Conservation (phyloP, 345 rosid species). For the Acer yangbiense region DNA sequence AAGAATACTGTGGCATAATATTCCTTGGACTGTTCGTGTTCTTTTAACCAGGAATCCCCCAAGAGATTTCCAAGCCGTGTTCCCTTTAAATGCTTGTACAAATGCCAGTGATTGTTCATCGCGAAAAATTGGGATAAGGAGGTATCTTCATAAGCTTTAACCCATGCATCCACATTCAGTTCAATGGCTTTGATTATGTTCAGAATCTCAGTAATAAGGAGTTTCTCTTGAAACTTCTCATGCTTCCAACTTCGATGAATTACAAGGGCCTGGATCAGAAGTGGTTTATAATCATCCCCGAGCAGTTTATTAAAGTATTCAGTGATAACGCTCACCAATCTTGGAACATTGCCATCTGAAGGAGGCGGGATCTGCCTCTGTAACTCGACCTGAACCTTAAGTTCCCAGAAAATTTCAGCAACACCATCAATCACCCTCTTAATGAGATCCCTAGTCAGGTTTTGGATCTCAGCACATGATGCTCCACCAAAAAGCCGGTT, state of each 20-base stretch:
- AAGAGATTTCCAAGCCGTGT: conserved; percentile 76
- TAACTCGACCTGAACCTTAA: conserved; percentile 82
- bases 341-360: conserved; percentile 77
- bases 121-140: conserved; percentile 69
- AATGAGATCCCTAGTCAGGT: conserved; percentile 92
- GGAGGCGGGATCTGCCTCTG: conserved; percentile 87
- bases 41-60: conserved; percentile 84
- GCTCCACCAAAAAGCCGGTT: conserved; percentile 96
- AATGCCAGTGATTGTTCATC: conserved; percentile 92
- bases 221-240: conserved; percentile 85
- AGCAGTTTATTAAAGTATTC: conserved; percentile 86
- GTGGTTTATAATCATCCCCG: conserved; percentile 80
- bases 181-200: conserved; percentile 72
- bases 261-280: conserved; percentile 74
- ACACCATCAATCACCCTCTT: conserved; percentile 85
- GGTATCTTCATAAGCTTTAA: conserved; percentile 68
- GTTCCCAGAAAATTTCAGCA: conserved; percentile 96
- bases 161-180: conserved; percentile 77
- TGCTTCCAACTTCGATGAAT: conserved; percentile 96
- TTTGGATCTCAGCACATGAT: conserved; percentile 91
- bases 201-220: conserved; percentile 67
- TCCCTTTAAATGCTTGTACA: conserved; percentile 83
- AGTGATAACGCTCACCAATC: conserved; percentile 75
- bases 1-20: conserved; percentile 62
- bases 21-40: conserved; percentile 85